These are phyloP conservation scores for Saccharum officinarum DNA, from an alignment of 176 grass and related monocot species.

Conservation along the genomic window DNA sequence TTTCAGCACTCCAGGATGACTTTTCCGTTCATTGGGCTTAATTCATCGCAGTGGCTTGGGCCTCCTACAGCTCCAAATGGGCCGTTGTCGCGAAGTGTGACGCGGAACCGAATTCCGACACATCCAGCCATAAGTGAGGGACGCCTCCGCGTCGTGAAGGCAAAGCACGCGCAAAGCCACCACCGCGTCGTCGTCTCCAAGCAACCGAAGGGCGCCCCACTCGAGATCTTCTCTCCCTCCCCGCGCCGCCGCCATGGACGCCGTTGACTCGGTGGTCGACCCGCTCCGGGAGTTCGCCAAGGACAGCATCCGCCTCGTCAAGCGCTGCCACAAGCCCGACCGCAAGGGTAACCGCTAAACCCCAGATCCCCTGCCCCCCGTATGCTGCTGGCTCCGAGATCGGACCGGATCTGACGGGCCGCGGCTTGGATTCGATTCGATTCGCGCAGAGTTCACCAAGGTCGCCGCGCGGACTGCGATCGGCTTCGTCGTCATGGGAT, in stretches of 20 bases:
- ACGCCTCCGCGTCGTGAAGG: neutral
- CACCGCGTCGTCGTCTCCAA: conserved; percentile 8
- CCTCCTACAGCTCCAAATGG: neutral
- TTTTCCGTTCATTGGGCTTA: neutral
- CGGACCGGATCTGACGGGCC: conserved; percentile 20
- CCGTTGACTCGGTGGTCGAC: conserved; percentile 89
- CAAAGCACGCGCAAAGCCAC: conserved; percentile 26
- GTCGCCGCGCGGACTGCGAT: conserved; percentile 77
- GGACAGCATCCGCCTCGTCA: conserved; percentile 98
- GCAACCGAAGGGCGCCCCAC: neutral
- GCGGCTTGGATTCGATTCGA: neutral
- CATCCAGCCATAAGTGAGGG: neutral
- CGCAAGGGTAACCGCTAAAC: conserved; percentile 60
- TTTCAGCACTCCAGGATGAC: neutral
- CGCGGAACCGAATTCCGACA: neutral
- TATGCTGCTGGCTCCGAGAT: neutral
- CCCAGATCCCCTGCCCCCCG: neutral
- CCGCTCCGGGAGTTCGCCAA: conserved; percentile 92
- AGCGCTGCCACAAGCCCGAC: conserved; percentile 99
- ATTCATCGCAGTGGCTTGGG: neutral
- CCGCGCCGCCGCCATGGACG: conserved; percentile 70
- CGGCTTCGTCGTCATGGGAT: conserved; percentile 92
- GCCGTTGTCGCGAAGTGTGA: neutral
- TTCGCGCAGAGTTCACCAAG: conserved; percentile 73
- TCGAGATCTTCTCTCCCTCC: conserved; percentile 11